Evolutionary conservation across 495 filamentous ascomycete genomes (phyloP).

Genomic region (Podospora didyma): DNA sequence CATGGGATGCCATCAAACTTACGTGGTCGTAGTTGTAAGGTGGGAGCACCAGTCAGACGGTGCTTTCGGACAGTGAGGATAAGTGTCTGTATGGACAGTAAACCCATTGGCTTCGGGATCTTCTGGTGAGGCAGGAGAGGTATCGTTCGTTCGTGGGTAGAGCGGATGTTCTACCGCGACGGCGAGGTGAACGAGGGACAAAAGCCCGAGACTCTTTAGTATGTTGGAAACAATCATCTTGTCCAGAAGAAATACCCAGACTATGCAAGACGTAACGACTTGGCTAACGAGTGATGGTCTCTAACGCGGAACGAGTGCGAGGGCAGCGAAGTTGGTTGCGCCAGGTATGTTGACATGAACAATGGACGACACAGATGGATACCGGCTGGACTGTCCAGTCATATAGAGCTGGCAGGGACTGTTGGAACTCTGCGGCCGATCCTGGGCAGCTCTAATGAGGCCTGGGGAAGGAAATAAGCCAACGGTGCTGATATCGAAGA

Average conservation of each 20-base stretch:
- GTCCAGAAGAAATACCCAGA: conserved; percentile 2
- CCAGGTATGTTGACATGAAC: conserved; percentile 11
- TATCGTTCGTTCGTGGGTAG: conserved; percentile 13
- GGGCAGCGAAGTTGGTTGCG: conserved; percentile 18
- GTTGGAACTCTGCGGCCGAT: background rate
- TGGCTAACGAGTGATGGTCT: conserved; percentile 15
- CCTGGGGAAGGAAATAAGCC: conserved; percentile 13
- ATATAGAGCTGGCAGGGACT: conserved; percentile 25
- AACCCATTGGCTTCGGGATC: background rate
- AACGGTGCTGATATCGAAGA: conserved; percentile 22
- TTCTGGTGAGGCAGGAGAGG: background rate
- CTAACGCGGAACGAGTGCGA: background rate
- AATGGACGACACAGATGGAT: conserved; percentile 1
- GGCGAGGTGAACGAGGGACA: conserved; percentile 21
- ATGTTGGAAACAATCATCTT: conserved; percentile 28
- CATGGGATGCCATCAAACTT: no score
- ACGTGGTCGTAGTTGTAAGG: no score
- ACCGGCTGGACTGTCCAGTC: conserved; percentile 19
- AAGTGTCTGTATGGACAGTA: background rate
- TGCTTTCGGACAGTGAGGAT: background rate
- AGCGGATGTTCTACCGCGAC: conserved; percentile 10
- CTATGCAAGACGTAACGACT: conserved; percentile 7
- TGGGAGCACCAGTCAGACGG: background rate
- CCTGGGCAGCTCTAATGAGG: background rate
- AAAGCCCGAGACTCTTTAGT: conserved; percentile 18